A percentile compares a stretch with the other conserved stretches of the same genome.
phyloP scores from a whole-genome alignment of 106 monocot genomes.

The Dendrobium officinale region DNA sequence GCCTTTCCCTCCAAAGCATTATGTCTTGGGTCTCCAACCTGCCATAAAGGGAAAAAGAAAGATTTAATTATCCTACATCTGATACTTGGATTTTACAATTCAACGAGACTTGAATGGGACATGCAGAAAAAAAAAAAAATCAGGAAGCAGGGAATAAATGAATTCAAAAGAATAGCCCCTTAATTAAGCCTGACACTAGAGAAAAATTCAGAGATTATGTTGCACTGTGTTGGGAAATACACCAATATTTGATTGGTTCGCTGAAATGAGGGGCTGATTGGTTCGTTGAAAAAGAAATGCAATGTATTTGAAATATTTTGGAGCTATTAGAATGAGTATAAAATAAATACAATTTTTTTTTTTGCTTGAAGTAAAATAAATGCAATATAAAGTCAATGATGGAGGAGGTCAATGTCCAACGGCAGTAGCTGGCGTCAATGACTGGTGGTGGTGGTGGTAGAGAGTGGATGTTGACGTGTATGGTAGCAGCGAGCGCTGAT shows the following conservation, averaged over 20 bases:
- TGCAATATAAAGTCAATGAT: no score
- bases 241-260: background rate
- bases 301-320: no score
- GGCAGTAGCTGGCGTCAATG: no score
- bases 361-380: no score
- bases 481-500: no score
- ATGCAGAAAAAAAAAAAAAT: background rate
- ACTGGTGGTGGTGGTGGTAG: no score
- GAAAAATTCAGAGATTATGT: background rate
- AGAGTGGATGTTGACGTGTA: no score
- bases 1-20: conserved; percentile 45
- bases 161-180: background rate
- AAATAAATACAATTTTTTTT: no score
- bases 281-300: background rate
- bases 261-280: background rate
- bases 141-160: background rate
- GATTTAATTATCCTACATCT: background rate
- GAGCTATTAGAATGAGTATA: no score
- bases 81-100: background rate
- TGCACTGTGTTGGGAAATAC: background rate
- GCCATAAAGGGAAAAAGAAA: background rate
- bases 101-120: background rate
- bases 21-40: background rate
- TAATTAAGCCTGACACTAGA: background rate
- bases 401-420: no score